phyloP scores from a whole-genome alignment of 1,284 basidiomycete genomes.

The Heliocybe sulcata region DNA sequence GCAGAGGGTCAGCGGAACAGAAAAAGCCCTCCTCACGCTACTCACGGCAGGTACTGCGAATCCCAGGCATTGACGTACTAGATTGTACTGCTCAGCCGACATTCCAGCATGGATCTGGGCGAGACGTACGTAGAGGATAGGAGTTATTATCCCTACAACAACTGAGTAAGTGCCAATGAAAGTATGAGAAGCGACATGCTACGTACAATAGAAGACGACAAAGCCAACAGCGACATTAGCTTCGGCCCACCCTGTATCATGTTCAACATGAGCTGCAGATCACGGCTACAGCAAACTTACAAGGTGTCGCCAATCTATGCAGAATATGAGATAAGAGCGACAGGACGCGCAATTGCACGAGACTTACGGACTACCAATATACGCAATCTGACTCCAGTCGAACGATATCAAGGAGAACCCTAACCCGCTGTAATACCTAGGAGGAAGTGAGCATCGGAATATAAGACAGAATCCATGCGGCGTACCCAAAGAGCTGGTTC shows the following conservation, averaged over 20 bases:
- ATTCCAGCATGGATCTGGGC: neutral
- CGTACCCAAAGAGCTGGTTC: slow-evolving; percentile 73
- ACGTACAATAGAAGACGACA: slow-evolving; percentile 48
- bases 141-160: slow-evolving; percentile 57
- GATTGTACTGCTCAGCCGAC: neutral
- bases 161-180: neutral
- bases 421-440: slow-evolving; percentile 34
- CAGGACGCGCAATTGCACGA: neutral
- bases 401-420: slow-evolving; percentile 38
- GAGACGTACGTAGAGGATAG: slow-evolving; percentile 33
- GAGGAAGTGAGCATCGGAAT: slow-evolving; percentile 15
- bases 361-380: slow-evolving; percentile 44
- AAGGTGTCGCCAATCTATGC: slow-evolving; percentile 41
- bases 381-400: slow-evolving; percentile 39
- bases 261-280: too few species aligned
- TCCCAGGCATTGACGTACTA: slow-evolving; percentile 44
- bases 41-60: slow-evolving; percentile 33
- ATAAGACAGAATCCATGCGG: too few species aligned
- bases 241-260: slow-evolving; percentile 32
- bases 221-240: slow-evolving; percentile 55
- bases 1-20: neutral
- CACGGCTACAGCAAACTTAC: slow-evolving; percentile 7
- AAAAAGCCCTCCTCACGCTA: neutral
- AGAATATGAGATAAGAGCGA: neutral
- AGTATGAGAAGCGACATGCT: neutral